Conservation (phyloP, 805 yeast species). For the Suhomyces faveliae region DNA sequence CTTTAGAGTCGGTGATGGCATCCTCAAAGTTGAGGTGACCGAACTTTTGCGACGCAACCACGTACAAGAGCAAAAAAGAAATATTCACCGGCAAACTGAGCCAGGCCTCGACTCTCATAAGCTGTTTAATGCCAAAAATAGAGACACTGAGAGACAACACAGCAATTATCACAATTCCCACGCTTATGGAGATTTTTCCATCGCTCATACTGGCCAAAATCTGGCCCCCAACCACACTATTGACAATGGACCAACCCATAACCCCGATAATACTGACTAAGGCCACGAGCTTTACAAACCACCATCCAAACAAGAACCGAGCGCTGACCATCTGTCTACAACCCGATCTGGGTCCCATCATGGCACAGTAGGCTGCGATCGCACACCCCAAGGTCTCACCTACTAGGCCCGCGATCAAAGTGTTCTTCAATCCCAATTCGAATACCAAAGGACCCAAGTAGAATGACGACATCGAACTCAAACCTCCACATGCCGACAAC, state of each 20-base stretch:
- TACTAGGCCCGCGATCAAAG: conserved; percentile 59
- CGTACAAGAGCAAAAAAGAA: conserved; percentile 66
- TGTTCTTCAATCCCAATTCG: conserved; percentile 64
- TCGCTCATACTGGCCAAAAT: conserved; percentile 65
- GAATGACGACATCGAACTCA: conserved; percentile 86
- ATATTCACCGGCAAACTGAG: conserved; percentile 68
- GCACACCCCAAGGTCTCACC: conserved; percentile 69
- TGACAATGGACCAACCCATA: conserved; percentile 93
- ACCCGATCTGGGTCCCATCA: conserved; percentile 90
- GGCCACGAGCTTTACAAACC: conserved; percentile 75
- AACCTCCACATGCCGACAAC: conserved; percentile 83
- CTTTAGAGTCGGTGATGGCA: conserved; percentile 36
- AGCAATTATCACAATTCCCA: conserved; percentile 73
- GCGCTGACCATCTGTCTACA: conserved; percentile 86
- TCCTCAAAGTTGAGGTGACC: conserved; percentile 30
- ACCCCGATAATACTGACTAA: conserved; percentile 72
- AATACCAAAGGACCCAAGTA: conserved; percentile 72
- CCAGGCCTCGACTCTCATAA: conserved; percentile 63
- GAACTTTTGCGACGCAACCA: conserved; percentile 53
- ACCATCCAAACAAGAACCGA: conserved; percentile 80
- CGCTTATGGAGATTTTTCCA: conserved; percentile 64
- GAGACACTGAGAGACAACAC: conserved; percentile 63
- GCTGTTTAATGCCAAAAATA: conserved; percentile 73
- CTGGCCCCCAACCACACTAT: conserved; percentile 86
- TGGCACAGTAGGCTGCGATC: conserved; percentile 78